Evolutionary conservation across 495 filamentous ascomycete genomes (phyloP).

Genomic region (Aspergillus saccharolyticus): DNA sequence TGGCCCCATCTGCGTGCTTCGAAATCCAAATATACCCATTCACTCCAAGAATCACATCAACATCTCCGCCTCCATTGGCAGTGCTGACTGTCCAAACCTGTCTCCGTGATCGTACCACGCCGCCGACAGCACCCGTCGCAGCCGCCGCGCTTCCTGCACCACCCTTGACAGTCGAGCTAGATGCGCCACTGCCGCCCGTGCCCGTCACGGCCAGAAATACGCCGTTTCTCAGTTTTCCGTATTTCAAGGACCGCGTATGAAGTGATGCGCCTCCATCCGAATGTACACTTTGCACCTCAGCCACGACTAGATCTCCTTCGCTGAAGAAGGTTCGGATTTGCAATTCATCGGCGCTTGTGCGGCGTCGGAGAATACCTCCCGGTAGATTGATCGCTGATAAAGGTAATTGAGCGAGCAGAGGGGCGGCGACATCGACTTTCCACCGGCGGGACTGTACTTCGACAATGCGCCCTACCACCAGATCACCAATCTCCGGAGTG

Average conservation of each 20-base stretch:
- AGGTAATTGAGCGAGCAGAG: conserved; percentile 75
- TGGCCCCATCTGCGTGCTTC: conserved; percentile 60
- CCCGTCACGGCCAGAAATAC: conserved; percentile 77
- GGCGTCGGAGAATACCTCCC: conserved; percentile 82
- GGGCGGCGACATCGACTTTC: conserved; percentile 87
- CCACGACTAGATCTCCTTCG: conserved; percentile 84
- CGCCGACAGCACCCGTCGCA: conserved; percentile 36
- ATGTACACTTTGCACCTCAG: conserved; percentile 84
- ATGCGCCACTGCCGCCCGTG: conserved; percentile 63
- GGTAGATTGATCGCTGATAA: conserved; percentile 89
- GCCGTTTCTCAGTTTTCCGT: conserved; percentile 92
- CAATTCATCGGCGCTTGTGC: conserved; percentile 90
- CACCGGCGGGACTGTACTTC: conserved; percentile 86
- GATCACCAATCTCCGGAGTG: conserved; percentile 89
- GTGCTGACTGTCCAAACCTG: conserved; percentile 82
- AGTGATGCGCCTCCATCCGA: conserved; percentile 75
- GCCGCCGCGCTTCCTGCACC: conserved; percentile 23
- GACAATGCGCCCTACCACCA: conserved; percentile 89
- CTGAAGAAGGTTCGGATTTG: conserved; percentile 90
- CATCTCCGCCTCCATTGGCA: conserved; percentile 62
- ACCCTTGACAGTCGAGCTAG: conserved; percentile 30
- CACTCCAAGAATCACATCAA: conserved; percentile 86
- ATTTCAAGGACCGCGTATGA: conserved; percentile 85
- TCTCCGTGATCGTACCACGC: conserved; percentile 71
- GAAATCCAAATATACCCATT: conserved; percentile 96